Evolutionary conservation across 805 yeast species (phyloP), one percentile per base, ranked within the genome.

Genomic region (Candida stauntonica): DNA sequence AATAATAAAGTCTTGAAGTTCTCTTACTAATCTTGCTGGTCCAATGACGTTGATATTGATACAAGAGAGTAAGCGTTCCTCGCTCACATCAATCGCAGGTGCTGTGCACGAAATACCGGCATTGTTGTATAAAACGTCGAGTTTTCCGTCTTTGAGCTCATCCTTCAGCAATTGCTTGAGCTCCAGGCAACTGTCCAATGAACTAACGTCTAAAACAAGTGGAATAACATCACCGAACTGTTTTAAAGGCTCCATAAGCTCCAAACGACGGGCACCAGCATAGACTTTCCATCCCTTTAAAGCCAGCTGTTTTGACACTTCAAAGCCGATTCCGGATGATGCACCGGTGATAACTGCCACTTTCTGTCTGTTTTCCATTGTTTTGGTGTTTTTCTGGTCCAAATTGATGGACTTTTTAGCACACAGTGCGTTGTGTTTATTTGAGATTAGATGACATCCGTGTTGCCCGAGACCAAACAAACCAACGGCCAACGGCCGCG

Each of bases 81-180:
- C 79, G 3, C 71, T 61, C 3, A 78, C 82, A 58, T 83, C 93
- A 33, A 73, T 46, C 0, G 84, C 86, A 1, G 93, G 86, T 36
- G 77, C 67, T 0, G 85, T 74, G 51, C 89, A 84, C 16, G 86
- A 71, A 48, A 74, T 80, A 14, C 89, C 89, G 1, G 94, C 94
- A 57, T 84, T 85, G 58, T 85, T 84, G 62, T 68, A 82, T 37
- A 84, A 58, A 8, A 80, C 48, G 50, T 83, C 86, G 39, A 82
- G 56, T 35, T 68, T 66, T 2, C 72, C 73, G 26, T 70, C 74
- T 8, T 70, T 65, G 24, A 64, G 42, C 28, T 70, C 65, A 2
- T 51, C 46, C 0, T 48, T 41, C n/a, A 81, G 64, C 18, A 61
- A 60, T 14, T 67, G 51, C 39, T 68, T 71, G 20, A 77, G 67